These are phyloP conservation scores for Rosellinia necatrix DNA, from an alignment of 2,329 filamentous ascomycete species.

Conservation along the genomic window DNA sequence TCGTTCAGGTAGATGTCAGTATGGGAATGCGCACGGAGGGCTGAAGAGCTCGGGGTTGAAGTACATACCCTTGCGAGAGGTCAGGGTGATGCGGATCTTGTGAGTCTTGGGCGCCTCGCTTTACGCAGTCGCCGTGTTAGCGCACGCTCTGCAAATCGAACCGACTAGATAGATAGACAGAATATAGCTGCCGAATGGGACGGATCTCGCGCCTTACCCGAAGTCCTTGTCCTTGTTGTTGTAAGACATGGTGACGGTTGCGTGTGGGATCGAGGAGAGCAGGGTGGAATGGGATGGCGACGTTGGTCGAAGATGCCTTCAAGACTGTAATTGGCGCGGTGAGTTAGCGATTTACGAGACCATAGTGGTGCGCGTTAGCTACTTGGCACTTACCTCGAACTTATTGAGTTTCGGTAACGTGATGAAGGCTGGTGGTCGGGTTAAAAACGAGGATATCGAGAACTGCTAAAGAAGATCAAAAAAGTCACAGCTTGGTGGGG, in stretches of 20 bases:
- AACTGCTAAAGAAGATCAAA: constrained; percentile 14
- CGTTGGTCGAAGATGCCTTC: constrained; percentile 56
- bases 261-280: constrained; percentile 29
- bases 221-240: constrained; percentile 98
- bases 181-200: too few relatives aligned
- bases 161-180: too few relatives aligned
- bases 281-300: constrained; percentile 8
- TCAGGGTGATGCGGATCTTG: constrained; percentile 81
- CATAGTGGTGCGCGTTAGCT: not conserved
- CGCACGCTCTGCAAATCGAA: too few relatives aligned
- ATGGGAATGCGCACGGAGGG: not conserved
- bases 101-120: constrained; percentile 66
- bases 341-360: constrained; percentile 1
- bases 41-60: not conserved
- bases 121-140: constrained; percentile 4
- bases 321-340: constrained; percentile 73
- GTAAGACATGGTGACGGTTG: constrained; percentile 77
- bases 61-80: constrained; percentile 53
- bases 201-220: constrained; percentile 42
- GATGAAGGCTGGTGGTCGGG: constrained; percentile 48
- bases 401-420: constrained; percentile 72
- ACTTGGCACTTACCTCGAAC: constrained; percentile 29
- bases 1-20: constrained; percentile 16
- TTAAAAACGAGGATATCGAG: constrained; percentile 12
- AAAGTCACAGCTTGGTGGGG: constrained; percentile 26